Evolutionary conservation across 257 asterid genomes (phyloP), one percentile per base, ranked within the genome.

Genomic region (Ehretia macrophylla): DNA sequence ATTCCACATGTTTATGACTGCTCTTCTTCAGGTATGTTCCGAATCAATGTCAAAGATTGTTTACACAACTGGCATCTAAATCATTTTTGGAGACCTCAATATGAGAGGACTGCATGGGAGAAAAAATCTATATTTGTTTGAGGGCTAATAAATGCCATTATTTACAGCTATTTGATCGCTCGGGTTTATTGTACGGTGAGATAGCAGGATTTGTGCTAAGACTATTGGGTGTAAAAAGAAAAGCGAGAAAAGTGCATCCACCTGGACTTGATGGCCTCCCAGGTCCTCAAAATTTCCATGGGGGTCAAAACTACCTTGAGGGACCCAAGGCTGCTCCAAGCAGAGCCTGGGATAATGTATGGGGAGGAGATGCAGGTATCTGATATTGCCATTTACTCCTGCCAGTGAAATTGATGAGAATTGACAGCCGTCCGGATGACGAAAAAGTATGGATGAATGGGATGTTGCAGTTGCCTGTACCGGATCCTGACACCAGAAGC

Each of bases 181-280:
- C 97, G 0, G 99, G 99, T 13, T 68, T 92, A 85, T 71, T 92
- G 37, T 92, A 92, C 35, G 96, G 96, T 19, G 99, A 92, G 82
- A 87, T 92, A 11, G 99, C 99, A 13, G 77, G 97, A 72, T 92
- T 92, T 78, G 99, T 83, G 65, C 83, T 92, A 68, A 83, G 97
- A 80, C 8, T 92, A 51, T 57, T 92, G 67, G 99, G 99, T 50
- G 63, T 88, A 55, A 76, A 75, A 70, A 67, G 95, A 40, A 92
- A 83, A 66, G 77, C 87, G 18, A 81, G 75, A 64, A 78, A 79
- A 62, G 64, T 77, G 37, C 81, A 71, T 9, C 85, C 85, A 56
- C 91, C 94, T 0, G 90, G 86, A 19, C 56, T 70, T 40, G 19
- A n/a, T 48, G 56, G 56, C 8, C 56, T 14, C 13, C 56, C 20